Base-by-base conservation (phyloP, 2,329 filamentous ascomycete species). In the Phialocephala sp. region DNA sequence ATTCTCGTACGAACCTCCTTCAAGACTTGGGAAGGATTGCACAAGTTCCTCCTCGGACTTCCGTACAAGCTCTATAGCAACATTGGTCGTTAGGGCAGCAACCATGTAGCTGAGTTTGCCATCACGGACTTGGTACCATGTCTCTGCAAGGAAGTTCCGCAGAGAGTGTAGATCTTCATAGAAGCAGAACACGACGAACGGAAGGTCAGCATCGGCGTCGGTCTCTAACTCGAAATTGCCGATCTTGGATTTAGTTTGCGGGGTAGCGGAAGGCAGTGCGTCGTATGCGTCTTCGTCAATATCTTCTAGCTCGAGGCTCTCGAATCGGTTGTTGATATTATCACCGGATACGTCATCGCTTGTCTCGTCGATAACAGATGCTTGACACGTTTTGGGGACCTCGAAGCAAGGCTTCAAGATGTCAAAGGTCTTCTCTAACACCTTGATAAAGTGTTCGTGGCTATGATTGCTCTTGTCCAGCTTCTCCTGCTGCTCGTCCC, bases 351-450 rank as follows among this genome's bases (percentile, higher is more conserved):
- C 15, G 11, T 18, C 37, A 3, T 41, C 15, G 37, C 9, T 18
- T 3, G n/a, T 45, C 24, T 27, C 24, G 24, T 52, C 47, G 24
- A 20, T 20, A 52, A 52, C 47, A 27, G 47, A 52, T 52, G 20
- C 47, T 12, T 27, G 8, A 9, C 47, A 20, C 24, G 4, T 43
- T n/a, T 27, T 59, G 1, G 56, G 22, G 2, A 50, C 14, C 59
- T 60, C 59, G 20, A 60, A 60, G n/a, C 43, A 9, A 1, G 59
- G 59, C 32, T 60, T n/a, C 18, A 60, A 24, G 20, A 52, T 60
- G 8, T 50, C 43, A 20, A 12, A 60, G 3, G 45, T 36, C 32
- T 12, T 32, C 27, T 60, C 43, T 5, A 47, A n/a, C 1, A 60
- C 59, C 27, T 20, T 22, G 6, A 47, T 50, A n/a, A 60, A 60